phyloP scores from a whole-genome alignment of 257 asterid species.

The Fraxinus pennsylvanica region DNA sequence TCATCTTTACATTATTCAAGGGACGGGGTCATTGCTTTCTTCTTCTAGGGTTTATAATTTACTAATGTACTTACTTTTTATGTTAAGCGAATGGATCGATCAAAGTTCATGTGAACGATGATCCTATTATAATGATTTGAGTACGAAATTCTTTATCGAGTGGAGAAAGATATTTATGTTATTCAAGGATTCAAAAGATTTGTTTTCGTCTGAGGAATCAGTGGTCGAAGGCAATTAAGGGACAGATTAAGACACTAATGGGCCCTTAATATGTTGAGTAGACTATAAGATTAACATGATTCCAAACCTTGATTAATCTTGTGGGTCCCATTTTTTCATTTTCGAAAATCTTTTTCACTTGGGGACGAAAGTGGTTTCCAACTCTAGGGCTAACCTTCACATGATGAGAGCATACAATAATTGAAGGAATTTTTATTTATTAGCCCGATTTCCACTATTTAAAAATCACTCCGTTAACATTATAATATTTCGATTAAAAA shows the following conservation, averaged over 20 bases:
- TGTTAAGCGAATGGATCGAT: too few relatives aligned
- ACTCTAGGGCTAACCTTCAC: neutral
- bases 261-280: constrained; percentile 26
- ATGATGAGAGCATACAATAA: neutral
- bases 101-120: too few relatives aligned
- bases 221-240: constrained; percentile 25
- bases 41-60: neutral
- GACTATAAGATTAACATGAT: constrained; percentile 32
- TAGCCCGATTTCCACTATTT: too few relatives aligned
- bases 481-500: too few relatives aligned
- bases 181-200: constrained; percentile 28
- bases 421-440: neutral
- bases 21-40: neutral
- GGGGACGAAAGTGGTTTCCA: constrained; percentile 25
- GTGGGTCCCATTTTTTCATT: constrained; percentile 8
- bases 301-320: constrained; percentile 28
- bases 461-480: too few relatives aligned
- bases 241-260: constrained; percentile 18
- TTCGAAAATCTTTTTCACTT: constrained; percentile 3
- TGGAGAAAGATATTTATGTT: neutral
- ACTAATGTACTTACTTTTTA: too few relatives aligned
- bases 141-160: constrained; percentile 8
- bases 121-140: neutral
- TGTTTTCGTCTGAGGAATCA: neutral
- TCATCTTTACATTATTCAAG: neutral